Base-by-base conservation (phyloP, 2,329 filamentous ascomycete species). In the Ceratocystis cacaofunesta region DNA sequence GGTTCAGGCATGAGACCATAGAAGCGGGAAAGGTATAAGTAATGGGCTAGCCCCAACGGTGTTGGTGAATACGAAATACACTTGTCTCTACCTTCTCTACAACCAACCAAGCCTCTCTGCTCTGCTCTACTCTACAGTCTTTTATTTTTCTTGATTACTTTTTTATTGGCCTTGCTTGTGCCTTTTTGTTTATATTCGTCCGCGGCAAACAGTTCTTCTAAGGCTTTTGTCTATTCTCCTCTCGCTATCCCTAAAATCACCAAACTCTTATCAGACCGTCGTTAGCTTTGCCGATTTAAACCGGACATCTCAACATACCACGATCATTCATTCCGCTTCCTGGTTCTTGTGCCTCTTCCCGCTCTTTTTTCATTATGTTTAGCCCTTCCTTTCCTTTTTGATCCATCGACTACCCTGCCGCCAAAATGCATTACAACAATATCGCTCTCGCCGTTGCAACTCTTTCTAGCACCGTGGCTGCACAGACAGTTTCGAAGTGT, bases 401-500 rank as follows among this genome's bases (percentile, higher is more conserved):
- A 41, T 41, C 36, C 12, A 41, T 41, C 36, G 10, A 41, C 36
- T 41, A 41, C 36, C 57, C 61, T 2, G 15, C 15, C 32, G n/a
- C 19, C 32, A 62, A 28, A 60, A 68, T 69, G 66, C 62, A 80
- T 68, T 74, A 76, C 74, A 81, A 79, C 72, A 62, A 78, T 62
- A 67, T 81, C 66, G 75, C 77, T 63, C 71, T 75, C 68, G 68
- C 67, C 48, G 41, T 66, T 46, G 68, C 68, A 15, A 78, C 80
- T 69, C 76, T 80, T 68, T 76, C 78, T 52, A 71, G 74, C 68
- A 69, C 82, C 69, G 80, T 77, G 66, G 75, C 78, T 66, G 82
- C 80, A 65, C 82, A 85, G 77, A 85, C 82, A 67, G 78, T 71
- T 70, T 82, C 80, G 6, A 71, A 72, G 10, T 85, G 82, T 73